Evolutionary conservation across 2,329 filamentous ascomycete genomes (phyloP), one percentile per base, ranked within the genome.

Genomic region (Aspergillus ochraceoroseus): DNA sequence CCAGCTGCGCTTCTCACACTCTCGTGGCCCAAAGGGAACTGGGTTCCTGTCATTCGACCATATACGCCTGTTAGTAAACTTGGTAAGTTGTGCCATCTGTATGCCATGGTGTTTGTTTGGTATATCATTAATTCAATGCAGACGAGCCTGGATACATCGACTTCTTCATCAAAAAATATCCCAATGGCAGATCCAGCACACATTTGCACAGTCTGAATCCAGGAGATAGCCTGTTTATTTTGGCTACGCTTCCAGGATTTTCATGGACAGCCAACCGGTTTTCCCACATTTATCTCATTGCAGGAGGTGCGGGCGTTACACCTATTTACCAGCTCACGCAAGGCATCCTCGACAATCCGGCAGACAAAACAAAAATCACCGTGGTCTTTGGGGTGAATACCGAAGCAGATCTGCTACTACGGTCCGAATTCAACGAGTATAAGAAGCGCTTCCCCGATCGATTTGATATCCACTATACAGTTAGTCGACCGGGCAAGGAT

Each of bases 261-360:
- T 53, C 62, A 22, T 83, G 76, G 74, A 72, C 66, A 14, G 65
- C 74, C 18, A 68, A 68, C 38, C 51, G 62, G 37, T 54, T 63
- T 65, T 57, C 68, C 61, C 70, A 76, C 46, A 61, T 87, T n/a
- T 74, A 77, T 2, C 69, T 85, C 26, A 75, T 87, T 29, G 83
- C 83, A 0, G 83, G 83, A 30, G 83, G 83, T 8, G 81, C 80
- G 0, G 83, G 83, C 12, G 84, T 87, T 48, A 86, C 82, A 0
- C 83, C 83, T 0, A 73, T 82, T 49, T 85, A 77, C 57, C 79
- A 83, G 57, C 72, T 85, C 2, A 69, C 75, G 2, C 74, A 71
- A 33, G 77, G 77, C 2, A 81, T 84, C 41, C 65, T 83, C n/a
- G 61, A 66, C 30, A 76, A 85, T 53, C 72, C 79, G 0, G 61